phyloP scores from a whole-genome alignment of 1,284 basidiomycete genomes.

The Puccinia horiana region DNA sequence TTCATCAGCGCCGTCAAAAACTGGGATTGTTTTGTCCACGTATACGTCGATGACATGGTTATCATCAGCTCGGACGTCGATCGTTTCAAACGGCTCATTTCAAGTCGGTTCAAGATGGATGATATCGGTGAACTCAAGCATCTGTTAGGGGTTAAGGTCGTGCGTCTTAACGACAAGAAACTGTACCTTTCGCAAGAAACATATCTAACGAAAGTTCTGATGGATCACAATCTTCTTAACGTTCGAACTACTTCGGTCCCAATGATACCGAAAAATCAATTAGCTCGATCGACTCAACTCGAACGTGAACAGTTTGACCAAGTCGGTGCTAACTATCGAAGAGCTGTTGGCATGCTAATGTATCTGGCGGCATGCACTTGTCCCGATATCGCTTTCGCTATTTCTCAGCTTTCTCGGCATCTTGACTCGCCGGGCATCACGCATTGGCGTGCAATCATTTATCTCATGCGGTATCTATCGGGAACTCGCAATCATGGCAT shows the following conservation, averaged over 20 bases:
- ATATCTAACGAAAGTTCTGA: neutral
- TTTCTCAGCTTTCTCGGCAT: no score
- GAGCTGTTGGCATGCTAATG: neutral
- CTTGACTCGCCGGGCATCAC: neutral
- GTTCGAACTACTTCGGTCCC: neutral
- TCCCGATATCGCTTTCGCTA: conserved; percentile 13
- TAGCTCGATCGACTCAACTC: neutral
- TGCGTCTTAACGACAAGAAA: neutral
- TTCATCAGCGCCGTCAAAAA: neutral
- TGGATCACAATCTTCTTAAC: neutral
- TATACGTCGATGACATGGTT: conserved; percentile 7
- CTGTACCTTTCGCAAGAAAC: conserved; percentile 1
- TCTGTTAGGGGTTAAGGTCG: neutral
- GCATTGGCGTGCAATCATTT: neutral
- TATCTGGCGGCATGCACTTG: conserved; percentile 8
- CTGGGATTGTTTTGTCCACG: conserved; percentile 25
- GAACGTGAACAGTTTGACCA: neutral
- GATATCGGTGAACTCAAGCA: conserved; percentile 6
- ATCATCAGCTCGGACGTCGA: conserved; percentile 14
- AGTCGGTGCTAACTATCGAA: neutral
- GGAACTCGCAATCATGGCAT: neutral
- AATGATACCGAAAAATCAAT: conserved; percentile 3
- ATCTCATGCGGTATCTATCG: no score
- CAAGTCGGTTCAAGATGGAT: neutral
- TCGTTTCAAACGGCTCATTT: conserved; percentile 21